A percentile compares a stretch with the other conserved stretches of the same genome.
Evolutionary conservation across 2,329 filamentous ascomycete species (phyloP).

Genomic region (Monilinia aucupariae): DNA sequence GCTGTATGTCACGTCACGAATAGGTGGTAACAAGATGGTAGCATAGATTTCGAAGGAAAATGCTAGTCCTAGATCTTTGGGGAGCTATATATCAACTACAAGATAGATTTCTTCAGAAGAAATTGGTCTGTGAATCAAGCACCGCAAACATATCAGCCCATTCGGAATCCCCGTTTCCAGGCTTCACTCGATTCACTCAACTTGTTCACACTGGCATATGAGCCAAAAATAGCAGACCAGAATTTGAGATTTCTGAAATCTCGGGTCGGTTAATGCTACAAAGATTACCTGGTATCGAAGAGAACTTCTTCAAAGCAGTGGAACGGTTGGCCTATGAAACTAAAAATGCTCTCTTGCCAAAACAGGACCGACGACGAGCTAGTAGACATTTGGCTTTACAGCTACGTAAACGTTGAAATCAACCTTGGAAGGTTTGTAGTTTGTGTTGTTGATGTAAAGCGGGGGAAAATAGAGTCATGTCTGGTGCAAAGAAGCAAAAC

Average conservation of each 20-base stretch:
- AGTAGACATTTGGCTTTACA: neutral
- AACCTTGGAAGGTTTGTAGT: neutral
- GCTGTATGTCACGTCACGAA: neutral
- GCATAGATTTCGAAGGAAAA: neutral
- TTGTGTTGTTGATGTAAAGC: neutral
- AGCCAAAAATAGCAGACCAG: neutral
- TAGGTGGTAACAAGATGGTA: too few relatives aligned
- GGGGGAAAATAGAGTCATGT: too few relatives aligned
- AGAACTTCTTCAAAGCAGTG: neutral
- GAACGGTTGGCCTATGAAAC: too few relatives aligned
- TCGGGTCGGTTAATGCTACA: neutral
- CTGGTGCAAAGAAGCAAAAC: too few relatives aligned
- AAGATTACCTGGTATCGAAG: neutral
- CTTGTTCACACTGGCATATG: neutral
- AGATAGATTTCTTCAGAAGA: neutral
- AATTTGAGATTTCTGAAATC: neutral
- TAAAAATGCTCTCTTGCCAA: neutral
- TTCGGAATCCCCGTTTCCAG: neutral
- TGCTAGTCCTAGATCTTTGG: neutral
- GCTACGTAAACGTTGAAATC: neutral
- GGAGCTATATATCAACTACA: neutral
- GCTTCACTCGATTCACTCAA: neutral
- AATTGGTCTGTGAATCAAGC: neutral
- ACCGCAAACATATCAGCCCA: neutral
- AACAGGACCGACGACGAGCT: neutral